A percentile compares a stretch with the other conserved stretches of the same genome.
Evolutionary conservation across 805 yeast genomes (phyloP).

Genomic region (Saccharomyces mikatae): DNA sequence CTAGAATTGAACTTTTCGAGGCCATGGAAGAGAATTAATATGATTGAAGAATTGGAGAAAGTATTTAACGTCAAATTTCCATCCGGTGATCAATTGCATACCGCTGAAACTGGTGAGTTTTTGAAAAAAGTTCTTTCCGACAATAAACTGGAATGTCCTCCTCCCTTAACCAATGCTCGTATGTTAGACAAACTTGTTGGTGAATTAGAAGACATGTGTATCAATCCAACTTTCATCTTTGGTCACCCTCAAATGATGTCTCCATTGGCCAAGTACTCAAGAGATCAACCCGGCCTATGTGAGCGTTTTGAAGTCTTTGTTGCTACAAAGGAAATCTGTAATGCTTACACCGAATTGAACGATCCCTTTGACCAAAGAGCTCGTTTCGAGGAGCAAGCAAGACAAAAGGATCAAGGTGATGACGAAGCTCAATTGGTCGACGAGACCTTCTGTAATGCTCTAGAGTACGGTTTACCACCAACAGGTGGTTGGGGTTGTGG

Average conservation of each 20-base stretch:
- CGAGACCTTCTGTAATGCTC: conserved; percentile 94
- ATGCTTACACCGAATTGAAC: conserved; percentile 97
- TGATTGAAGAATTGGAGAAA: conserved; percentile 94
- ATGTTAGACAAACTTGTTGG: conserved; percentile 98
- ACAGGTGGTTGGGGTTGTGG: conserved; percentile 99
- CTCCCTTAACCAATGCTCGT: conserved; percentile 93
- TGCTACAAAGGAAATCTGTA: conserved; percentile 95
- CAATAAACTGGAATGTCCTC: conserved; percentile 77
- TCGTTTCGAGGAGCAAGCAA: conserved; percentile 97
- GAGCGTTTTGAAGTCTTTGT: conserved; percentile 98
- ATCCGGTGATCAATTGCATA: conserved; percentile 88
- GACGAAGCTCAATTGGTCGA: conserved; percentile 97
- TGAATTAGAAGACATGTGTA: conserved; percentile 86
- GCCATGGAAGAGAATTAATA: conserved; percentile 98
- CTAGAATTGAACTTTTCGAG: conserved; percentile 79
- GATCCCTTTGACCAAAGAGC: conserved; percentile 98
- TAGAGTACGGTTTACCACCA: conserved; percentile 97
- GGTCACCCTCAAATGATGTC: conserved; percentile 99
- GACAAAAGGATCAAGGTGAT: conserved; percentile 97
- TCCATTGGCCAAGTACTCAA: conserved; percentile 93
- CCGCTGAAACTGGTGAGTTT: conserved; percentile 87
- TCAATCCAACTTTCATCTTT: conserved; percentile 94
- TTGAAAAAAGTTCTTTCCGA: conserved; percentile 70
- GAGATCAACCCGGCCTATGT: conserved; percentile 88
- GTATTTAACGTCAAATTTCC: conserved; percentile 84